Evolutionary conservation across 345 rosid species (phyloP), one percentile per base, ranked within the genome.

Genomic region (Geranium rotundifolium): DNA sequence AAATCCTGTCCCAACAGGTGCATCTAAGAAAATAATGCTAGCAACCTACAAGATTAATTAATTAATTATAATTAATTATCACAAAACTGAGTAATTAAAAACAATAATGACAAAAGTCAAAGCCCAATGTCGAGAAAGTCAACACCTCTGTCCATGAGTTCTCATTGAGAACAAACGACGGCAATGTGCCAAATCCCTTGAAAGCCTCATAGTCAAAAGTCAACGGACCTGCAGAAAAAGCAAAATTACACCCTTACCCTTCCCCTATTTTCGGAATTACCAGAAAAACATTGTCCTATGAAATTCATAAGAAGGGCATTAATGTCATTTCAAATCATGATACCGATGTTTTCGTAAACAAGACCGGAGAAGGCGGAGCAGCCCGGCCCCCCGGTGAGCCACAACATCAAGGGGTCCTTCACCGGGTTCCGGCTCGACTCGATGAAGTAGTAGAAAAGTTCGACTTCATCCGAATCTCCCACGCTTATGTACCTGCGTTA

Each of bases 1-100:
- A 63, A 76, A 76, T 30, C 80, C 83, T 3, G 81, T 67, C 0
- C 81, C 84, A 4, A 65, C 77, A 0, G 84, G 84, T 37, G 72
- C 54, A 39, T 77, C 81, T 61, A 80, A 23, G 29, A 76, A 79
- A 31, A 75, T 67, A 1, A 75, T 58, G 18, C 62, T 79, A 17
- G 82, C 73, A 65, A 73, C 68, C 78, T 74, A 19, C 6, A 0
- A 3, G 14, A 29, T 19, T 0, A 29, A 18, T 14, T 27, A 5
- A 1, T 19, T 15, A 57, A 19, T n/a, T n/a, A n/a, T n/a, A n/a
- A n/a, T n/a, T n/a, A n/a, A n/a, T n/a, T n/a, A n/a, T n/a, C n/a
- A n/a, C n/a, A n/a, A n/a, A n/a, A n/a, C n/a, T n/a, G n/a, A n/a
- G n/a, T n/a, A n/a, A n/a, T n/a, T n/a, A n/a, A n/a, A n/a, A n/a